Base-by-base conservation (phyloP, 176 grass and related monocot species). In the Aegilops tauschii region DNA sequence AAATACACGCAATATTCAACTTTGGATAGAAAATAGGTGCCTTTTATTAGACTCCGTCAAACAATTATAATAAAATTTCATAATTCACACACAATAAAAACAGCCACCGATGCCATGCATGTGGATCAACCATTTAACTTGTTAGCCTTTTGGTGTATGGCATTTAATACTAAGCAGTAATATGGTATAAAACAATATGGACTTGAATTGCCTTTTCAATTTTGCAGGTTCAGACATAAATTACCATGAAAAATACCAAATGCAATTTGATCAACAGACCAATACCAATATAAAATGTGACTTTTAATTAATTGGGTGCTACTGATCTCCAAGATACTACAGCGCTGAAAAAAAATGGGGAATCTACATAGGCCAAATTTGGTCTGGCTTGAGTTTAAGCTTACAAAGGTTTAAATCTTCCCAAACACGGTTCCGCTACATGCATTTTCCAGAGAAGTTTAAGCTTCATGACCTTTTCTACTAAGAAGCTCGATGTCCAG, bases 381-480 rank as follows among this genome's bases (percentile, higher is more conserved):
- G 18, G 27, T 23, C 27, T 45, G 18, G 18, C 12, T 49, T 84
- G 28, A 76, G 29, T 29, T 31, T 62, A 62, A 21, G 18, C 59
- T 21, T 82, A 52, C 4, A 52, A 82, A 82, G 29, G 11, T 1
- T 76, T 45, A 44, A 47, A 64, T 64, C 18, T 47, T 49, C 59
- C 17, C 59, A 18, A 45, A 73, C 44, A 45, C 12, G 23, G 25
- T 76, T 49, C 27, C 2, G 7, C 18, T 47, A 42, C 4, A 84
- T 45, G 28, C 58, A 84, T 31, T 76, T 84, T 75, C 0, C 17
- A 32, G 29, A 84, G 27, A 65, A 84, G 27, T 13, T 84, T 45
- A 47, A n/a, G 34, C 29, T 84, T 16, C 31, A 71, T 20, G 31
- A 25, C 47, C 66, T 54, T 71, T 39, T 58, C 29, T 18, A 39